Conservation (phyloP, 192 early-diverging fungal genomes). For the Backusella tarrabulga region DNA sequence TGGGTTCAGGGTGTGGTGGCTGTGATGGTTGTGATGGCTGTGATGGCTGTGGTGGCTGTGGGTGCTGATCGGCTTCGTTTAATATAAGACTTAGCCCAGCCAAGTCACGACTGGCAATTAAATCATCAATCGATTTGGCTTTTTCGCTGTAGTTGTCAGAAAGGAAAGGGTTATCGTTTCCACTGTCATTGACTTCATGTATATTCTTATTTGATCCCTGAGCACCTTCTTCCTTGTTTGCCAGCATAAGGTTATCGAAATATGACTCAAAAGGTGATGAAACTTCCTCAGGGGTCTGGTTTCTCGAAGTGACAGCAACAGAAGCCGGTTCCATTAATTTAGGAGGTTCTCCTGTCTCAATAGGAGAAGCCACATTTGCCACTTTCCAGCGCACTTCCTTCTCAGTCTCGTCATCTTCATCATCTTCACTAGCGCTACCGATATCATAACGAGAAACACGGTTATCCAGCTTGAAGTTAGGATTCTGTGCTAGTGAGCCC, state of each 20-base stretch:
- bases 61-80: not conserved
- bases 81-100: not conserved
- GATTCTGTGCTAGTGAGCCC: not conserved
- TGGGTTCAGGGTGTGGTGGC: not conserved
- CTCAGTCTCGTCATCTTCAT: not conserved
- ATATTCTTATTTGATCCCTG: not conserved
- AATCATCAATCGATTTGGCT: slow-evolving; percentile 1
- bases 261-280: not conserved
- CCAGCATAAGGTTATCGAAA: not conserved
- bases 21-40: not conserved
- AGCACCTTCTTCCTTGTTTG: not conserved
- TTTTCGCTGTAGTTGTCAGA: not conserved
- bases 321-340: not conserved
- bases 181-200: not conserved
- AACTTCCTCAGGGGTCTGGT: not conserved
- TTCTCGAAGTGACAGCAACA: not conserved
- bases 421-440: not conserved
- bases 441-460: not conserved
- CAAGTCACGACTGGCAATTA: slow-evolving; percentile 1
- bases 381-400: slow-evolving; percentile 11
- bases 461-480: not conserved
- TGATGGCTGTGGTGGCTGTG: not conserved
- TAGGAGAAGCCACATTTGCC: slow-evolving; percentile 10
- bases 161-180: not conserved
- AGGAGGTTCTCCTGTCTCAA: slow-evolving; percentile 8